These are phyloP conservation scores for Amoebophrya sp. DNA, from an alignment of 169 alveolate species.

Conservation along the genomic window DNA sequence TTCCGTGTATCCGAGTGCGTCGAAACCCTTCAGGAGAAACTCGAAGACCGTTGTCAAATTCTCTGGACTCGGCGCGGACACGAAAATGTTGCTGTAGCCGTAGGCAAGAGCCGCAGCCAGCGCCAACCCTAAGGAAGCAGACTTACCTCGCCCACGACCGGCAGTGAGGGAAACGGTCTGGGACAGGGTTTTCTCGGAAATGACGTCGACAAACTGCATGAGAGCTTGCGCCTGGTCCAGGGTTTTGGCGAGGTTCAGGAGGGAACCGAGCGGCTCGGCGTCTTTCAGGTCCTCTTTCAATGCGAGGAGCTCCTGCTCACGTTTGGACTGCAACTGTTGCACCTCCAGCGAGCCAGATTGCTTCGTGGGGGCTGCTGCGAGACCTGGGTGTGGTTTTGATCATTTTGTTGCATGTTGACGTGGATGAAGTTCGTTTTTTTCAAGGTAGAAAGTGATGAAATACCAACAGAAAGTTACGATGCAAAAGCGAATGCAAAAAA, in stretches of 20 bases:
- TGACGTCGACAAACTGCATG: constrained; percentile 44
- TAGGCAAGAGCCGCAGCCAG: constrained; percentile 62
- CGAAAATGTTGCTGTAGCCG: constrained; percentile 87
- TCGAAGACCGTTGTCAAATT: constrained; percentile 93
- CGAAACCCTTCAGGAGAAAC: constrained; percentile 79
- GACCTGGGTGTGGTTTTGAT: no score
- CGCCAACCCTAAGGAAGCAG: constrained; percentile 87
- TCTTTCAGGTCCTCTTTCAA: not conserved
- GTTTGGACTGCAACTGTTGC: not conserved
- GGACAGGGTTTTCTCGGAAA: constrained; percentile 39
- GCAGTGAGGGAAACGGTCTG: constrained; percentile 88
- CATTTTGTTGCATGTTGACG: no score
- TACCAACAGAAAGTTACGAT: no score
- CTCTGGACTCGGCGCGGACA: constrained; percentile 98
- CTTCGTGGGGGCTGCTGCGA: no score
- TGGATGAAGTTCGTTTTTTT: no score
- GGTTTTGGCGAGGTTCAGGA: constrained; percentile 1
- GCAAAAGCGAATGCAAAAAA: no score
- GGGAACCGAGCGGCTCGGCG: not conserved
- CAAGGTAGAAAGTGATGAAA: no score
- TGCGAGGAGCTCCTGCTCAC: not conserved
- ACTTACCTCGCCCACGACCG: constrained; percentile 99
- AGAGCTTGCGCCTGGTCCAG: constrained; percentile 41
- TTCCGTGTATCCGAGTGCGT: constrained; percentile 45
- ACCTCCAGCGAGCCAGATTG: not conserved